Base-by-base conservation (phyloP, 495 filamentous ascomycete genomes). In the Penicillium robsamsonii region DNA sequence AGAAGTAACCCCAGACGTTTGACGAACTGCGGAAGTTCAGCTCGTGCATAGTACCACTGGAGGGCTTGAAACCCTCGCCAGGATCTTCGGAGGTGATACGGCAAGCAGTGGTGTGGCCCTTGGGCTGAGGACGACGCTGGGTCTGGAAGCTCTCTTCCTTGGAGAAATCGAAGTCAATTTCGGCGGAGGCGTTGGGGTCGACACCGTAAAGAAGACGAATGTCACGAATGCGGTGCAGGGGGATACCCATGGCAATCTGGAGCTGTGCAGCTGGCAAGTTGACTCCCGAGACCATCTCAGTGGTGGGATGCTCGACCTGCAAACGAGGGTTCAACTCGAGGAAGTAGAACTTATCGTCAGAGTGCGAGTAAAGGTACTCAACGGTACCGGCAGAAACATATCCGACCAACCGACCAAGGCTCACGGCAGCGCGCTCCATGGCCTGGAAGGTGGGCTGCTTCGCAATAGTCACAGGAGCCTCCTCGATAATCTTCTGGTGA, bases 1-100 rank as follows among this genome's bases (percentile, higher is more conserved):
- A 99, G 85, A 99, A 99, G 75, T 99, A 99, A 81, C 94, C 94
- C 94, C 94, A 99, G 38, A 97, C 94, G 65, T 99, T 99, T 43
- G 94, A 97, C 63, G 92, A 96, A 78, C 87, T 91, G 56, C 94
- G 83, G 86, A 99, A 99, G 80, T 99, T 99, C 63, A 99, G 79
- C 69, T 99, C 94, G 77, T 97, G 94, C 86, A 99, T 94, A 56
- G 91, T 96, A 84, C 94, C 94, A 67, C 91, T 93, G 20, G 94
- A 99, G 51, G 94, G 94, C 81, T 99, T 99, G 84, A 99, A 99
- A 30, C 94, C 94, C 81, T 99, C 94, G 60, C 93, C 94, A 15
- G 94, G 94, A 72, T 99, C 94, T 75, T 99, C 94, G 2, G 95
- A 99, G 27, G 94, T 99, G 76, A 99, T 99, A 86, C 94, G 90